phyloP scores from a whole-genome alignment of 176 grass and related monocot species.

The Chrysopogon serrulatus region DNA sequence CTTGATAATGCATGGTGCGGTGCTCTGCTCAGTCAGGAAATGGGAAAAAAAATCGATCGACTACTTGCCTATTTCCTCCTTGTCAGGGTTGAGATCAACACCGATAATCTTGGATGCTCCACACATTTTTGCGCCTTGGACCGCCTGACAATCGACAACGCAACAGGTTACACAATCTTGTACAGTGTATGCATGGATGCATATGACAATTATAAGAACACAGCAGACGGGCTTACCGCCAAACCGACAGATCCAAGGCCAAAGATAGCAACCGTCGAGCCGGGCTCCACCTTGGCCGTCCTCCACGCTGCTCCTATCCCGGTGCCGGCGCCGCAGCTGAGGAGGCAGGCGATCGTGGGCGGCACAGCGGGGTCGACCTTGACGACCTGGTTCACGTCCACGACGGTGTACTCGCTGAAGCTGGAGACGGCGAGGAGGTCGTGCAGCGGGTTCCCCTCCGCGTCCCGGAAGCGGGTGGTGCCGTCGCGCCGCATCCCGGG shows the following conservation, averaged over 20 bases:
- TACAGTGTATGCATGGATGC: too few relatives aligned
- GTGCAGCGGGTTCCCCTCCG: slow-evolving; percentile 36
- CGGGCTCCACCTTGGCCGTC: slow-evolving; percentile 44
- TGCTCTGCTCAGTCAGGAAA: too few relatives aligned
- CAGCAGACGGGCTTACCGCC: slow-evolving; percentile 23
- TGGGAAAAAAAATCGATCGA: too few relatives aligned
- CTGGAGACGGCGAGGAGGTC: slow-evolving; percentile 55
- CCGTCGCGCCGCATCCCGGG: slow-evolving; percentile 67
- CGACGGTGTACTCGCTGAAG: slow-evolving; percentile 84
- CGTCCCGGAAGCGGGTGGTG: slow-evolving; percentile 55
- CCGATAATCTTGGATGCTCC: too few relatives aligned
- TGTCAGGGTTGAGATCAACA: slow-evolving; percentile 54
- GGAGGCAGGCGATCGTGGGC: slow-evolving; percentile 62
- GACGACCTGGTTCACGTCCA: slow-evolving; percentile 53
- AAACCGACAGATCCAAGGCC: slow-evolving; percentile 69
- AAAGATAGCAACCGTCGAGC: slow-evolving; percentile 56
- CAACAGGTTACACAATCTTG: background rate
- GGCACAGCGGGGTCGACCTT: slow-evolving; percentile 49
- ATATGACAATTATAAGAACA: too few relatives aligned
- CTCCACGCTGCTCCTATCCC: slow-evolving; percentile 80
- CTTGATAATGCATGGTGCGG: too few relatives aligned
- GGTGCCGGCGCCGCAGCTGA: slow-evolving; percentile 61
- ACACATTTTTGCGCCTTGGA: slow-evolving; percentile 52
- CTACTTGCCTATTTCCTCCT: slow-evolving; percentile 34
- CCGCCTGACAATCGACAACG: slow-evolving; percentile 35